Percentiles rank a stretch among this genome's conserved stretches.
Evolutionary conservation across 257 asterid genomes (phyloP).

Genomic region (Echium plantagineum): DNA sequence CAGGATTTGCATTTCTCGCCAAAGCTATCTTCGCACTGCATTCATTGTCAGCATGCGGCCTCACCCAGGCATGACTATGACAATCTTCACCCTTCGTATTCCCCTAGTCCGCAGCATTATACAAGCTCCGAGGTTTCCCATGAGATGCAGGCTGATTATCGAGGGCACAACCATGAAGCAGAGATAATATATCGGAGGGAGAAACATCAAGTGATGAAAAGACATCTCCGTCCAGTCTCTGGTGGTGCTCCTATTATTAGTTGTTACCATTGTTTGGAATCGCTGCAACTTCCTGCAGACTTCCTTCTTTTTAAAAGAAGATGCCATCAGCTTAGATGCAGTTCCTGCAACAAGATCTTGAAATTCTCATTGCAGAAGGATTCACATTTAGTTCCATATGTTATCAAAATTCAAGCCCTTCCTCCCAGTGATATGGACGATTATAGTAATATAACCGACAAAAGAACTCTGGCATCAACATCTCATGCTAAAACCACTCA

Average conservation of each 20-base stretch:
- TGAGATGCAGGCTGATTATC: slow-evolving; percentile 27
- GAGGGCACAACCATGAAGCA: slow-evolving; percentile 25
- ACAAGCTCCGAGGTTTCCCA: slow-evolving; percentile 38
- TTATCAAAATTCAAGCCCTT: slow-evolving; percentile 32
- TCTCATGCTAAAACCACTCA: slow-evolving; percentile 18
- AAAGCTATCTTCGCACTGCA: slow-evolving; percentile 37
- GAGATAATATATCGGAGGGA: slow-evolving; percentile 32
- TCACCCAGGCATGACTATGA: slow-evolving; percentile 16
- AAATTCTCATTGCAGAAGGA: slow-evolving; percentile 45
- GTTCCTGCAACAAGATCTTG: slow-evolving; percentile 43
- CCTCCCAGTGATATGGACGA: slow-evolving; percentile 53
- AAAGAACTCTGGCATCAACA: slow-evolving; percentile 17
- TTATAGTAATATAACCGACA: slow-evolving; percentile 10
- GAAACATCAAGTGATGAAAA: slow-evolving; percentile 30
- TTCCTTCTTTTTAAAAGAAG: slow-evolving; percentile 46
- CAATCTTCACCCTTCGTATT: slow-evolving; percentile 21
- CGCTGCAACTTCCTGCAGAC: slow-evolving; percentile 72
- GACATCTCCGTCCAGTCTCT: slow-evolving; percentile 56
- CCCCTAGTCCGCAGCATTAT: slow-evolving; percentile 45
- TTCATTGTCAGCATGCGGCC: slow-evolving; percentile 12
- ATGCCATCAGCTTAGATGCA: slow-evolving; percentile 62
- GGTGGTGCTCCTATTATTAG: slow-evolving; percentile 72
- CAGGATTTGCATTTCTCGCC: slow-evolving; percentile 42
- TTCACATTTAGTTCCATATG: slow-evolving; percentile 41
- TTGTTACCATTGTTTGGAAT: slow-evolving; percentile 58